A percentile compares a stretch with the other conserved stretches of the same genome.
These are phyloP conservation scores for Pleurotus citrinopileatus DNA, from an alignment of 768 basidiomycete genomes.

Conservation along the genomic window DNA sequence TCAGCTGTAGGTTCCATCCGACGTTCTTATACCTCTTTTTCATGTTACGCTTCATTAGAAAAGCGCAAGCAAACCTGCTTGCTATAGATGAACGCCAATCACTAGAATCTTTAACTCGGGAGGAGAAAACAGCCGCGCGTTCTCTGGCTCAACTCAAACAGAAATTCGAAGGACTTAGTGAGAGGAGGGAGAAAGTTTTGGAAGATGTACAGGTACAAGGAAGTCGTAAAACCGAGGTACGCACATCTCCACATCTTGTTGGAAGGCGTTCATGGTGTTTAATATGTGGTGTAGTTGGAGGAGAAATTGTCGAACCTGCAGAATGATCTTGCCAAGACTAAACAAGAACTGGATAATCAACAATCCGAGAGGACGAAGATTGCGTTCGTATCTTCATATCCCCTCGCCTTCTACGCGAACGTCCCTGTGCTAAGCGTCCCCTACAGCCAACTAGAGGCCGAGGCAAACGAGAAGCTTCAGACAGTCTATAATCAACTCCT, in stretches of 20 bases:
- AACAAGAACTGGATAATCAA: conserved; percentile 80
- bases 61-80: conserved; percentile 72
- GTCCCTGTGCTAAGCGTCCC: neutral
- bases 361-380: conserved; percentile 82
- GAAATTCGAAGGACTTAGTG: conserved; percentile 61
- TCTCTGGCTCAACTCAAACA: conserved; percentile 64
- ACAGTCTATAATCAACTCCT: conserved; percentile 80
- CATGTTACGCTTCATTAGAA: conserved; percentile 40
- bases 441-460: conserved; percentile 80
- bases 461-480: conserved; percentile 89
- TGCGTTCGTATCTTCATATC: conserved; percentile 43
- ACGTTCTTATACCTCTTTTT: neutral
- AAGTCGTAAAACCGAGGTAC: conserved; percentile 58
- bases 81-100: conserved; percentile 87
- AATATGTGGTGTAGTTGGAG: conserved; percentile 46
- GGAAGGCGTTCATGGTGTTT: neutral
- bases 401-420: neutral
- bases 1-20: conserved; percentile 54
- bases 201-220: conserved; percentile 51
- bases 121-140: conserved; percentile 73
- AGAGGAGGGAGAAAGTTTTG: conserved; percentile 51
- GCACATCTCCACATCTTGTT: conserved; percentile 10
- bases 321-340: conserved; percentile 58
- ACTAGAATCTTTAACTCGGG: conserved; percentile 75
- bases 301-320: conserved; percentile 54